Base-by-base conservation (phyloP, 2,329 filamentous ascomycete genomes). In the Akanthomyces muscarius region DNA sequence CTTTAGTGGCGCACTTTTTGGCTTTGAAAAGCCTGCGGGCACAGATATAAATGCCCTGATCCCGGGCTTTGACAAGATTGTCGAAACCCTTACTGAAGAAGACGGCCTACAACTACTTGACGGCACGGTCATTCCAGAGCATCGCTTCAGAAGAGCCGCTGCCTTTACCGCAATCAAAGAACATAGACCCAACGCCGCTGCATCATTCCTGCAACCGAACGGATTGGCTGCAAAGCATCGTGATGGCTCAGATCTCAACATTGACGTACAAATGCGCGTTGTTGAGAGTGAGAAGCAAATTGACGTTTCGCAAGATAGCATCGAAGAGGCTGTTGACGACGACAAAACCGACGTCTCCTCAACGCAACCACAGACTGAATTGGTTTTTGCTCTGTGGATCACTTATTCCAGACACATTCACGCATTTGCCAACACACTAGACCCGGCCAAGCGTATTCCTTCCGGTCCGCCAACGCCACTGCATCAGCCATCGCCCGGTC, bases 101-200 rank as follows among this genome's bases (percentile, higher is more conserved):
- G 93, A 99, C 69, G 88, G 91, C 47, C 83, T 97, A 57, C 83
- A 88, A 58, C 80, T 98, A 30, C 84, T 90, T 13, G 95, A 99
- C 74, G 95, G 95, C n/a, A 93, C 97, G 70, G 93, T 99, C 18
- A 89, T 99, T 62, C 93, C 95, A 1, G 95, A 99, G 74, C 93
- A 97, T 72, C 96, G 91, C 71, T 98, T 99, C 77, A 87, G 95
- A 63, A 88, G 93, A 68, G 95, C 95, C 7, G 86, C 92, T 63
- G 92, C 92, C 4, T 84, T 97, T 60, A 82, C 97, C 28, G 90
- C 91, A 2, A 81, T 98, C 63, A 88, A 90, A 62, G 91, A 97
- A 72, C 92, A 91, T 33, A 90, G 88, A 52, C 85, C 88, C 51
- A 91, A 97, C 75, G 89, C 89, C 8, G 84, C 89, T 0, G 85